Base-by-base conservation (phyloP, 495 filamentous ascomycete species). In the Melanomma pulvis-pyrius region DNA sequence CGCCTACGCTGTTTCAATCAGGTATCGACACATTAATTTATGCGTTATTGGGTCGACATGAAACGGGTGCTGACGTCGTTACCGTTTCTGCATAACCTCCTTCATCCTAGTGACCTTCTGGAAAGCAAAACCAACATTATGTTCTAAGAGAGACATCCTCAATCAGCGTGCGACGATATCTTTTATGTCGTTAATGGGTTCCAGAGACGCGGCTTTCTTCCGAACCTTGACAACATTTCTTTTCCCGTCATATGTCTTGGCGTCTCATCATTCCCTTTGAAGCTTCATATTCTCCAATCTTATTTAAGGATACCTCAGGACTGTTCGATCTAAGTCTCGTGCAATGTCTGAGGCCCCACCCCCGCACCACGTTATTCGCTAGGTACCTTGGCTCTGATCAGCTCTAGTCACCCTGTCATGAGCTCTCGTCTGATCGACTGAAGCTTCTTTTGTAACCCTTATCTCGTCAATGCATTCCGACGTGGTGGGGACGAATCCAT, bases 241-340 rank as follows among this genome's bases (percentile, higher is more conserved):
- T 36, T 52, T 21, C 17, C 25, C 46, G 39, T 61, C 59, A 52
- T 47, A 53, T 24, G 4, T 36, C 25, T 51, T 47, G 17, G 26
- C n/a, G 39, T 61, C 46, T 25, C 50, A 47, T 34, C 12, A 24
- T 41, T 44, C 39, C n/a, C n/a, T 44, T 44, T 44, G 2, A 15
- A 44, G 39, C 39, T 44, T 44, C 39, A 44, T 12, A 12, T 44
- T 44, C 39, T 44, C 39, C 39, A 32, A 46, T 30, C 32, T 24
- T 56, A 57, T 57, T 59, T 9, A 25, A 58, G 44, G 62, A 65
- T 36, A 65, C 62, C 39, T 52, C 53, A 59, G 29, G 52, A 36
- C 21, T 29, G 54, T 58, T 51, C 62, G 62, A 51, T 29, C 39
- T 50, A 36, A 52, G 44, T 59, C 62, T 65, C 62, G 54, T 21